Percentiles rank a stretch among this genome's conserved stretches.
Evolutionary conservation across 2,329 filamentous ascomycete species (phyloP).

Genomic region (Calonectria leucothoes): DNA sequence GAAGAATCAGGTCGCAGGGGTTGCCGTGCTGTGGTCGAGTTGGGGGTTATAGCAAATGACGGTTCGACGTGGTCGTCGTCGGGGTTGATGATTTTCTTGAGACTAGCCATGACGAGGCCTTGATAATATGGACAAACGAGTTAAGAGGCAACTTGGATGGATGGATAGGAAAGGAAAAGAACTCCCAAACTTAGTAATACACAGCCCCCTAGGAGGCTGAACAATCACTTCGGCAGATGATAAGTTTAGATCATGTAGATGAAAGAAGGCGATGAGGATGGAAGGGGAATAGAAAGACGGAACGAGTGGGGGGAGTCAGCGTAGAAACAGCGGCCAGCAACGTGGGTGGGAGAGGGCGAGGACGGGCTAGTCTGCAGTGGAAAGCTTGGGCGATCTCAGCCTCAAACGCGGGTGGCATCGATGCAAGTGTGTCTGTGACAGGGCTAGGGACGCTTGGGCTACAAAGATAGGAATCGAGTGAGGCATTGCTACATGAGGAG

Average conservation of each 20-base stretch:
- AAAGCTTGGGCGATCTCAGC: slow-evolving; percentile 38
- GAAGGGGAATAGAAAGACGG: slow-evolving; percentile 36
- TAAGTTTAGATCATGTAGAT: slow-evolving; percentile 47
- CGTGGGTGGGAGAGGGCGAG: slow-evolving; percentile 15
- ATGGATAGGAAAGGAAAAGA: slow-evolving; percentile 43
- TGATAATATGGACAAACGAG: slow-evolving; percentile 53
- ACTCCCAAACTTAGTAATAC: slow-evolving; percentile 58
- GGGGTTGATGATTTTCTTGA: slow-evolving; percentile 68
- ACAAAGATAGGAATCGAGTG: slow-evolving; percentile 41
- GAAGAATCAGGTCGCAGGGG: slow-evolving; percentile 47
- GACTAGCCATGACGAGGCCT: slow-evolving; percentile 62
- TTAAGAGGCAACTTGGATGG: slow-evolving; percentile 47
- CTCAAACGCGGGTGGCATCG: slow-evolving; percentile 37
- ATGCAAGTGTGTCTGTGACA: slow-evolving; percentile 30
- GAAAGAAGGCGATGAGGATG: slow-evolving; percentile 46
- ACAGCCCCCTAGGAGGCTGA: slow-evolving; percentile 58
- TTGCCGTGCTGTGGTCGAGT: slow-evolving; percentile 51
- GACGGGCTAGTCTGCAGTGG: slow-evolving; percentile 39
- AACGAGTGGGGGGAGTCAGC: slow-evolving; percentile 38
- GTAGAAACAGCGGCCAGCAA: slow-evolving; percentile 31
- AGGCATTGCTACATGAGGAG: slow-evolving; percentile 41
- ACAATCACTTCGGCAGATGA: slow-evolving; percentile 40
- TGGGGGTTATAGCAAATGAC: slow-evolving; percentile 56
- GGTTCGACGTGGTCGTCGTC: slow-evolving; percentile 60
- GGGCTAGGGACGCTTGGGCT: slow-evolving; percentile 27